phyloP scores from a whole-genome alignment of 768 basidiomycete genomes.

The Psilocybe cyanescens region DNA sequence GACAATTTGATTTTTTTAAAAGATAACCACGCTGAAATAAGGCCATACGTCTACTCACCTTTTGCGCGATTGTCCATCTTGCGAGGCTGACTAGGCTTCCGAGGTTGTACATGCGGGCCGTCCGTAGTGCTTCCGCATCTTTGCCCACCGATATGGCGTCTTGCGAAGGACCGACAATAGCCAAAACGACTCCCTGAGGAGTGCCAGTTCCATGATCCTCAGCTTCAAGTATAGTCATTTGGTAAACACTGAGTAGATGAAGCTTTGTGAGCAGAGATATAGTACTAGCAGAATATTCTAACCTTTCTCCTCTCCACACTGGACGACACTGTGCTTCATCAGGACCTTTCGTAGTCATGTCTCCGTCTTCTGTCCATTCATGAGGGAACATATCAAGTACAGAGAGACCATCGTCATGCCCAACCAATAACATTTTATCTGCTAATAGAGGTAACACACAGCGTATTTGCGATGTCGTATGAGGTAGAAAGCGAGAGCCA shows the following conservation, averaged over 20 bases:
- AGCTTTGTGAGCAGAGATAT: neutral
- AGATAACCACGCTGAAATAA: neutral
- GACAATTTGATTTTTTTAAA: constrained; percentile 6
- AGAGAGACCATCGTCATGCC: constrained; percentile 79
- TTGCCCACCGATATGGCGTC: constrained; percentile 44
- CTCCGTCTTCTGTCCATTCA: constrained; percentile 62
- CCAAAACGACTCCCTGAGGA: constrained; percentile 77
- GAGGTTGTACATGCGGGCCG: constrained; percentile 84
- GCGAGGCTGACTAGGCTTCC: constrained; percentile 75
- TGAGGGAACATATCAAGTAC: constrained; percentile 84
- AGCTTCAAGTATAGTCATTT: constrained; percentile 76
- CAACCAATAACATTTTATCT: constrained; percentile 72
- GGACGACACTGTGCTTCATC: constrained; percentile 68
- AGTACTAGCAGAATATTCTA: neutral
- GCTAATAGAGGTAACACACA: constrained; percentile 73
- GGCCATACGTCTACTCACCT: constrained; percentile 41
- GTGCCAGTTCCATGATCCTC: constrained; percentile 53
- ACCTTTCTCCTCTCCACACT: constrained; percentile 76
- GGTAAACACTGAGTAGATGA: constrained; percentile 58
- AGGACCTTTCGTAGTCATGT: constrained; percentile 54
- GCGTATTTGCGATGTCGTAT: constrained; percentile 74
- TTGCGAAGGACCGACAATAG: constrained; percentile 68
- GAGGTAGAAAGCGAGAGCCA: constrained; percentile 85
- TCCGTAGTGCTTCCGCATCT: constrained; percentile 58
- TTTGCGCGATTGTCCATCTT: constrained; percentile 72